Conservation (phyloP, 2,329 filamentous ascomycete genomes). For the Beauveria rudraprayagi region DNA sequence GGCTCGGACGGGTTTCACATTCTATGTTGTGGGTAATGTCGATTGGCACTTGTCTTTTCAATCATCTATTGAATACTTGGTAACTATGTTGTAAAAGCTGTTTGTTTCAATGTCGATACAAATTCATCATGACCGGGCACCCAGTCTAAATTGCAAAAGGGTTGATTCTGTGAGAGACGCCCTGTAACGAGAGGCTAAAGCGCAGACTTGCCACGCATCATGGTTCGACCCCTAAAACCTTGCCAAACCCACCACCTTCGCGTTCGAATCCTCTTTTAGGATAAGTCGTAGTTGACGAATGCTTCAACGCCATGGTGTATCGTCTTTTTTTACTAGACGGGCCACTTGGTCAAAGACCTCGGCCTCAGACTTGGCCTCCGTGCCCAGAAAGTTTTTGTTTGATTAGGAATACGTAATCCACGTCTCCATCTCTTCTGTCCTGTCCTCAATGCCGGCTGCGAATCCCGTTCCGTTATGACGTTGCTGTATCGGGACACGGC, state of each 20-base stretch:
- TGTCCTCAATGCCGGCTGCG: neutral
- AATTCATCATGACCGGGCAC: too few species aligned
- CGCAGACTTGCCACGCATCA: neutral
- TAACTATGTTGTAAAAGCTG: too few species aligned
- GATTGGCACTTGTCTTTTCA: neutral
- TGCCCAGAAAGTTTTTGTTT: too few species aligned
- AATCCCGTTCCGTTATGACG: constrained; percentile 7
- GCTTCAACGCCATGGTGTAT: neutral
- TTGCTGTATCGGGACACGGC: neutral
- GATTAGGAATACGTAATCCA: neutral
- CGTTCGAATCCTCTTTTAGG: neutral
- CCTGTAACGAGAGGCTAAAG: neutral
- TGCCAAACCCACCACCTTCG: neutral
- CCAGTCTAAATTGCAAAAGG: too few species aligned
- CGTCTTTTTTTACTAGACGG: neutral
- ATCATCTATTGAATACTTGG: neutral
- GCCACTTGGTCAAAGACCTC: neutral
- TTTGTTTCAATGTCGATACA: too few species aligned
- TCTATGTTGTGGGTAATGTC: neutral
- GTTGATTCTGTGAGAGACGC: neutral
- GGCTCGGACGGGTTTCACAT: neutral
- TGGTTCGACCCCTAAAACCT: neutral
- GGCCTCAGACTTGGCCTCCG: neutral
- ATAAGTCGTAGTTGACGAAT: neutral
- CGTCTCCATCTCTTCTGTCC: neutral